A percentile compares a stretch with the other conserved stretches of the same genome.
phyloP scores from a whole-genome alignment of 2,329 filamentous ascomycete species.

The Monilinia fructicola region DNA sequence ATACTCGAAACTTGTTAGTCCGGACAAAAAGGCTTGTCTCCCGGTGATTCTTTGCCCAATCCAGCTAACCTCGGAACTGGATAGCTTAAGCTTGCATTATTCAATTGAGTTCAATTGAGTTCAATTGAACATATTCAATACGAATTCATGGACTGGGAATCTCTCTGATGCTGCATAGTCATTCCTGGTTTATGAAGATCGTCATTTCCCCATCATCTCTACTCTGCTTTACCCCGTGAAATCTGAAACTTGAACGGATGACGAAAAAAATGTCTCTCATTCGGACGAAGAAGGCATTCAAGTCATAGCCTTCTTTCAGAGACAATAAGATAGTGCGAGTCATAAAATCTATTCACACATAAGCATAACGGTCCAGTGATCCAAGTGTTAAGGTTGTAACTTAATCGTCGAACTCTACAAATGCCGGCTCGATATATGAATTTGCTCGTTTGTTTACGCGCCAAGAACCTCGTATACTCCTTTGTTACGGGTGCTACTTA shows the following conservation, averaged over 20 bases:
- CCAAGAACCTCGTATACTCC: neutral
- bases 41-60: no score
- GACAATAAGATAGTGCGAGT: neutral
- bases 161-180: neutral
- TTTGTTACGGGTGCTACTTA: neutral
- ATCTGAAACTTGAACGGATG: neutral
- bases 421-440: neutral
- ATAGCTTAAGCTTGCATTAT: no score
- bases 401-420: neutral
- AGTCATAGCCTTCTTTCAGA: neutral
- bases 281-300: neutral
- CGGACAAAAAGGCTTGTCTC: no score
- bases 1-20: no score
- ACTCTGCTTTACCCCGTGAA: neutral
- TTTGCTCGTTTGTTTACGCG: neutral
- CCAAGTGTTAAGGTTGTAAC: neutral
- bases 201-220: slow-evolving; percentile 6
- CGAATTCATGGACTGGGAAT: neutral
- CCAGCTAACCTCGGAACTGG: no score
- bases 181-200: slow-evolving; percentile 6
- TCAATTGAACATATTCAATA: no score
- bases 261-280: neutral
- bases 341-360: neutral
- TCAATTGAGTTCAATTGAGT: no score
- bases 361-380: no score